Evolutionary conservation across 352 stramenopile genomes (phyloP).

Genomic region (Pythium phragmitis): DNA sequence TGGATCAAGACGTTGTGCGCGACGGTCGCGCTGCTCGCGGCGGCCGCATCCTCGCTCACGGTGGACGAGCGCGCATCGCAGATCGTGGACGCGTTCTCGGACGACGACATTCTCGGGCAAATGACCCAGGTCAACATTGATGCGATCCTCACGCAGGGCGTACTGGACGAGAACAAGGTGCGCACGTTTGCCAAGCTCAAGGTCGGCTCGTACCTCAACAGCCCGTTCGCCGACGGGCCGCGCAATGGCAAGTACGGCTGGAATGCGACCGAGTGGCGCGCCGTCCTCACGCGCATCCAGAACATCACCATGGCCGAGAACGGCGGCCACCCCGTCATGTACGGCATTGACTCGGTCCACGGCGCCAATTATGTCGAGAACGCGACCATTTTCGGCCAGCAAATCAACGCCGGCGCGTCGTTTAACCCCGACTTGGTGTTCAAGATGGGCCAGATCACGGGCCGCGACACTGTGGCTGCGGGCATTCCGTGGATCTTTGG

Average conservation of each 20-base stretch:
- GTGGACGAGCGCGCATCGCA: too few species aligned
- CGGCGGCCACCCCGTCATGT: conserved; percentile 51
- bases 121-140: conserved; percentile 87
- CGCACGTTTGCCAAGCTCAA: conserved; percentile 53
- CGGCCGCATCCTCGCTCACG: not conserved
- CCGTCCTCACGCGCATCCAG: conserved; percentile 52
- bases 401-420: conserved; percentile 74
- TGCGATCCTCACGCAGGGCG: conserved; percentile 44
- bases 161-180: conserved; percentile 46
- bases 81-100: not conserved
- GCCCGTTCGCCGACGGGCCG: conserved; percentile 32
- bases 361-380: conserved; percentile 66
- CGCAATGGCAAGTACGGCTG: conserved; percentile 42
- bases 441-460: conserved; percentile 48
- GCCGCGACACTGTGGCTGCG: conserved; percentile 57
- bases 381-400: conserved; percentile 65
- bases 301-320: conserved; percentile 44
- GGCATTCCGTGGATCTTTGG: conserved; percentile 83
- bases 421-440: conserved; percentile 66
- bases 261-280: conserved; percentile 54
- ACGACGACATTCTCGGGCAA: conserved; percentile 72
- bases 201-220: conserved; percentile 60
- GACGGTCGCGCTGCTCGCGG: conserved; percentile 26
- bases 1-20: conserved; percentile 34
- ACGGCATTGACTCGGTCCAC: conserved; percentile 73